Conservation (phyloP, 176 grass and related monocot genomes). For the Triticum monococcum region DNA sequence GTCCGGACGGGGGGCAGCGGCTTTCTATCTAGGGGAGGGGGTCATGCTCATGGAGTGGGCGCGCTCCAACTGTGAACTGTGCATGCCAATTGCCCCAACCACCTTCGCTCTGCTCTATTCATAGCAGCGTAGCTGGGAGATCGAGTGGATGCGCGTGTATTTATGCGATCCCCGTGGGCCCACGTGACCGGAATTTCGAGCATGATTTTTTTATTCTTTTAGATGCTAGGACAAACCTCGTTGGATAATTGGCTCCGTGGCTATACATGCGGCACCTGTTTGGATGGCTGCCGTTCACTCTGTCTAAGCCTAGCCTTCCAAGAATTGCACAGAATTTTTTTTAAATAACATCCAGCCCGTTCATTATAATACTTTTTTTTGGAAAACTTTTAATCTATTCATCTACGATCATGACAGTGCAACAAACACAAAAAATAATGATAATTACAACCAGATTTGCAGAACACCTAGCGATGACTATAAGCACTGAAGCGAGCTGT, state of each 20-base stretch:
- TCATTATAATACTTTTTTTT: too few relatives aligned
- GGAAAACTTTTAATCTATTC: too few relatives aligned
- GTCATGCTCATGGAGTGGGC: conserved; percentile 22
- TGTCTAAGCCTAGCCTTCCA: not conserved
- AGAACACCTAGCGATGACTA: too few relatives aligned
- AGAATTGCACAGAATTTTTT: too few relatives aligned
- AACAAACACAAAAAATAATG: too few relatives aligned
- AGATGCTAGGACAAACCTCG: not conserved
- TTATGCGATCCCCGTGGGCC: conserved; percentile 6
- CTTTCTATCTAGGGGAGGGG: conserved; percentile 3
- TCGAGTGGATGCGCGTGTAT: not conserved
- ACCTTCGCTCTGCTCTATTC: not conserved
- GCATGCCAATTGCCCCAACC: conserved; percentile 31
- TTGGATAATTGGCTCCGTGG: not conserved
- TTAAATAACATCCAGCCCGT: too few relatives aligned
- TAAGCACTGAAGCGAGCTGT: too few relatives aligned
- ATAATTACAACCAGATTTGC: too few relatives aligned
- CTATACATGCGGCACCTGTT: not conserved
- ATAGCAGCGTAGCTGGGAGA: not conserved
- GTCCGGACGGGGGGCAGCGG: not conserved
- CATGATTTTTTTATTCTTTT: not conserved
- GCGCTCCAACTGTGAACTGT: not conserved
- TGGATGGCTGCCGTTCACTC: not conserved
- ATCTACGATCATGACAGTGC: too few relatives aligned
- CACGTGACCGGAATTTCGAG: not conserved